Evolutionary conservation across 768 basidiomycete genomes (phyloP), one percentile per base, ranked within the genome.

Genomic region (Crassisporium funariophilum): DNA sequence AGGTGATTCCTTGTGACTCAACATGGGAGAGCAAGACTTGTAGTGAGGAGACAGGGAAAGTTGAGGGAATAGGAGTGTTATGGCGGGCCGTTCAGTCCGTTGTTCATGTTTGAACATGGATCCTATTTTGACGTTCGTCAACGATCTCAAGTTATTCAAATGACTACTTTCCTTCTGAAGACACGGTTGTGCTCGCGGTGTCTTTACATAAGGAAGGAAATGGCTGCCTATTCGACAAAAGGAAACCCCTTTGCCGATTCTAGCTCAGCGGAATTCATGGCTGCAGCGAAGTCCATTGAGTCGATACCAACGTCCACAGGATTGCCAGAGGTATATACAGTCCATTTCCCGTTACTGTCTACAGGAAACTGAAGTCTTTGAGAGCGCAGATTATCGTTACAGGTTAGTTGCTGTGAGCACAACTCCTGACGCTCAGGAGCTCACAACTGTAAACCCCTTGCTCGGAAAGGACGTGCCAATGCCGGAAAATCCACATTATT

Each of bases 401-500:
- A 56, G 75, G 75, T 75, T 38, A 54, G 53, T 45, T 19, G 24
- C 11, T 37, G 29, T n/a, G 17, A 11, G 22, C 21, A 16, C 4
- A 12, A 11, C 19, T 33, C 8, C 15, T 19, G 6, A 20, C 15
- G 34, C n/a, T 13, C 24, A 24, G 27, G 40, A 42, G 11, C 41
- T 39, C 31, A 21, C 39, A 15, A 13, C 16, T 9, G 13, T 25
- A 22, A 35, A 31, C 2, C 10, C 29, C n/a, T n/a, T 31, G 10
- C 5, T 31, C 10, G 10, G 11, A 41, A 48, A 86, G 88, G 88
- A 15, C 82, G 88, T 49, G 87, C 88, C 2, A 91, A 91, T 57
- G 82, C 74, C 17, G 88, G 88, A 20, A 91, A 91, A 62, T 89
- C 87, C 1, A 78, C 83, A 3, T 64, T 91, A 22, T 72, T 90